These are phyloP conservation scores for Primulina eburnea DNA, from an alignment of 257 asterid genomes.

Conservation along the genomic window DNA sequence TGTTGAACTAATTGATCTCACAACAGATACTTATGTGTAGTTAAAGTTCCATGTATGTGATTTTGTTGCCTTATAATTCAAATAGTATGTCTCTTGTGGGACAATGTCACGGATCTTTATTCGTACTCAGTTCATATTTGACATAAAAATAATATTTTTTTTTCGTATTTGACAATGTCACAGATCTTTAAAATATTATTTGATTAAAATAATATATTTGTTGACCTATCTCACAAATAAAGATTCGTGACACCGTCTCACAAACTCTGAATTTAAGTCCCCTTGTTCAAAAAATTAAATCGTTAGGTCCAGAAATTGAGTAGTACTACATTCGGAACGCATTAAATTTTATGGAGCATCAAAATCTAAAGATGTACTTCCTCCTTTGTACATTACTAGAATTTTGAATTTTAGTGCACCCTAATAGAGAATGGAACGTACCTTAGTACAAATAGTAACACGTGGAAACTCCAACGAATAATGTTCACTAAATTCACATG, in stretches of 20 bases:
- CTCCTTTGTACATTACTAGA: too few relatives aligned
- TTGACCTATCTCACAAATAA: too few relatives aligned
- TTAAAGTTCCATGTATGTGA: neutral
- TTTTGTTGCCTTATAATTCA: neutral
- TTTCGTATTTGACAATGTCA: too few relatives aligned
- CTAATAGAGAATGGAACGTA: neutral
- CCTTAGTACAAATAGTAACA: neutral
- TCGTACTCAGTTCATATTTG: too few relatives aligned
- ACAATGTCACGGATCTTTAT: too few relatives aligned
- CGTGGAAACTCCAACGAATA: neutral
- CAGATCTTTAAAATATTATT: too few relatives aligned
- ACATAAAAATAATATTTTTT: too few relatives aligned
- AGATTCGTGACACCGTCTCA: too few relatives aligned
- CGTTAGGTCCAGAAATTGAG: neutral
- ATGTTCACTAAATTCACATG: too few relatives aligned
- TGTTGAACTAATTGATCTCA: neutral
- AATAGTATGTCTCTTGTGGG: too few relatives aligned
- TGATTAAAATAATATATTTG: too few relatives aligned
- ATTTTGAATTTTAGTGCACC: neutral
- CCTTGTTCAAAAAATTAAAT: neutral
- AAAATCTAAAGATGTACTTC: neutral
- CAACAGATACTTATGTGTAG: neutral
- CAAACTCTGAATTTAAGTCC: neutral
- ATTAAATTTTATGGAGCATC: neutral
- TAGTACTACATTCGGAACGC: neutral